A percentile compares a stretch with the other conserved stretches of the same genome.
Evolutionary conservation across 352 stramenopile genomes (phyloP).

Genomic region (Pythium dissotocum): DNA sequence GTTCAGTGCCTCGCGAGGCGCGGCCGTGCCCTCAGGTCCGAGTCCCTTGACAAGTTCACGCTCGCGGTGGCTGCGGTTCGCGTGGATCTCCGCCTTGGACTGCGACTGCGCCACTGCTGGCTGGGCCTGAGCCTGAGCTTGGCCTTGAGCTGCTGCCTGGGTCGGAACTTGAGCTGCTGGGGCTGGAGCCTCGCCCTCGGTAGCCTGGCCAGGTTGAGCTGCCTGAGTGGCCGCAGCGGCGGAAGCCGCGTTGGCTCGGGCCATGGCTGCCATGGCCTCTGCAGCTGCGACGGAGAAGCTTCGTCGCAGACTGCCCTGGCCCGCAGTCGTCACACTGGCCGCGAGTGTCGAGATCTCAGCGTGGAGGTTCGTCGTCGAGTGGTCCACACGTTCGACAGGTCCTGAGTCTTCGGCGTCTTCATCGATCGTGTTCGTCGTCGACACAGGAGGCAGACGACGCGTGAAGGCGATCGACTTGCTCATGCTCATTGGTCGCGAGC

Average conservation of each 20-base stretch:
- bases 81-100: slow-evolving; percentile 54
- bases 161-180: slow-evolving; percentile 20
- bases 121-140: slow-evolving; percentile 29
- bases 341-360: slow-evolving; percentile 83
- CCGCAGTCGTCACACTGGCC: slow-evolving; percentile 73
- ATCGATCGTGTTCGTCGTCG: slow-evolving; percentile 30
- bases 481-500: slow-evolving; percentile 64
- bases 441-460: slow-evolving; percentile 21
- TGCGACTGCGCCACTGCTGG: slow-evolving; percentile 41
- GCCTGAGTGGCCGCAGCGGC: neutral
- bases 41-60: slow-evolving; percentile 75
- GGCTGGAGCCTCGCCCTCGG: slow-evolving; percentile 31
- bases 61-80: slow-evolving; percentile 84
- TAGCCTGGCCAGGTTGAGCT: slow-evolving; percentile 7
- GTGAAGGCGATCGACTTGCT: slow-evolving; percentile 82
- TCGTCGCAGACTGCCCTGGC: slow-evolving; percentile 67
- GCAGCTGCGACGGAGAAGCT: slow-evolving; percentile 67
- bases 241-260: slow-evolving; percentile 11
- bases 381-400: slow-evolving; percentile 67
- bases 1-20: slow-evolving; percentile 91
- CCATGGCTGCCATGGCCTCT: slow-evolving; percentile 28
- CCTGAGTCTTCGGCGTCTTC: slow-evolving; percentile 47
- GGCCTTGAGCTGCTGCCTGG: slow-evolving; percentile 5
- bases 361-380: slow-evolving; percentile 73
- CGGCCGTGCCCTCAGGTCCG: slow-evolving; percentile 75